phyloP scores from a whole-genome alignment of 2,329 filamentous ascomycete genomes.

The Penicillium sp. region DNA sequence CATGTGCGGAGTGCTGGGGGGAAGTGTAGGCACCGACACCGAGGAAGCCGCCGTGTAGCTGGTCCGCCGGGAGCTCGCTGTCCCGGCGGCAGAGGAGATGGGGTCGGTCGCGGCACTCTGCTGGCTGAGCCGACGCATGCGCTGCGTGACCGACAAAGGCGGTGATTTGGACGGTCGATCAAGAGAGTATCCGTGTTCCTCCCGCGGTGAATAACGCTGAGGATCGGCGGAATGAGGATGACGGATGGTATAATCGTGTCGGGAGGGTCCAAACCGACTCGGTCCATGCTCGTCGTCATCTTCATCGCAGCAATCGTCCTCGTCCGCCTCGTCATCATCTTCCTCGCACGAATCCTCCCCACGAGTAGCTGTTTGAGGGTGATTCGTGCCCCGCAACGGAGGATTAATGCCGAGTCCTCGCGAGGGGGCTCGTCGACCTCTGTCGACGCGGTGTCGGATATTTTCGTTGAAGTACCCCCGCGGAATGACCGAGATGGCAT shows the following conservation, averaged over 20 bases:
- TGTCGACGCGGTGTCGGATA: slow-evolving; percentile 19
- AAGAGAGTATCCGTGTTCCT: slow-evolving; percentile 16
- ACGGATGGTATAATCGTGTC: neutral
- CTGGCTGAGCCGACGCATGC: slow-evolving; percentile 31
- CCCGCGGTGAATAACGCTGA: neutral
- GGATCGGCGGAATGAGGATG: neutral
- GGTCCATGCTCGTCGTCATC: slow-evolving; percentile 1
- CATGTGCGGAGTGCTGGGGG: slow-evolving; percentile 23
- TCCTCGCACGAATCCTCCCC: slow-evolving; percentile 22
- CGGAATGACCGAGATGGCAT: slow-evolving; percentile 12
- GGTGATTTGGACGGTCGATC: slow-evolving; percentile 29
- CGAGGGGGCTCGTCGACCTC: slow-evolving; percentile 1
- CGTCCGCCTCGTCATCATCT: slow-evolving; percentile 12
- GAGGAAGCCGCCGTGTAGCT: slow-evolving; percentile 28
- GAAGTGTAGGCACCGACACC: slow-evolving; percentile 22
- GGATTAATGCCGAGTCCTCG: slow-evolving; percentile 14
- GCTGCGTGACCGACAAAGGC: slow-evolving; percentile 32
- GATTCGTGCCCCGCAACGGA: neutral
- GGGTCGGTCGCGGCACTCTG: slow-evolving; percentile 28
- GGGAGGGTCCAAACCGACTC: slow-evolving; percentile 11
- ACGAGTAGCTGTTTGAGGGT: neutral
- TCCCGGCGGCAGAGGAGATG: slow-evolving; percentile 21
- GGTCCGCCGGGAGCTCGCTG: slow-evolving; percentile 27
- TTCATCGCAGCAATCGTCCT: slow-evolving; percentile 5
- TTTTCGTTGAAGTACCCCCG: slow-evolving; percentile 29